These are phyloP conservation scores for Leccinum huronense DNA, from an alignment of 1,284 basidiomycete genomes.

Conservation along the genomic window DNA sequence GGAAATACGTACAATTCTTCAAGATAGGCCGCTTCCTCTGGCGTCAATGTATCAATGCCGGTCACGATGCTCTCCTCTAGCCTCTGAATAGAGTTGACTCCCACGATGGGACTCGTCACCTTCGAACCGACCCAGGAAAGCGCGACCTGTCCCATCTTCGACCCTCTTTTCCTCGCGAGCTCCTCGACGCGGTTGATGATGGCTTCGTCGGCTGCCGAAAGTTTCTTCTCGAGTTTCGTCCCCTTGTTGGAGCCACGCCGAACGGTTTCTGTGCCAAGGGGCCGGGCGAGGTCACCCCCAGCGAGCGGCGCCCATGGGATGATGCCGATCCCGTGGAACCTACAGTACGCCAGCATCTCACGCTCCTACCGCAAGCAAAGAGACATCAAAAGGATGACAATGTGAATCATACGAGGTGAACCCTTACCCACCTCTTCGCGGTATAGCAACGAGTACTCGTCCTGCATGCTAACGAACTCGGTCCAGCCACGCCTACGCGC, in stretches of 20 bases:
- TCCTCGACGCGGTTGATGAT: constrained; percentile 44
- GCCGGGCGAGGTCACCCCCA: constrained; percentile 31
- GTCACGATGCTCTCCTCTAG: not conserved
- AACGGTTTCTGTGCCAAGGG: constrained; percentile 25
- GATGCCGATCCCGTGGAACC: not conserved
- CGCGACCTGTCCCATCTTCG: not conserved
- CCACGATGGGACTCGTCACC: constrained; percentile 42
- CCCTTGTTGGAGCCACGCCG: constrained; percentile 24
- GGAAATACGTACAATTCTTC: constrained; percentile 31
- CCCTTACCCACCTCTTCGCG: not conserved
- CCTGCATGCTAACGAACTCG: not conserved
- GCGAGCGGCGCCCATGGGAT: constrained; percentile 42
- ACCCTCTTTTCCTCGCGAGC: constrained; percentile 36
- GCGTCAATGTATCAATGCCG: not conserved
- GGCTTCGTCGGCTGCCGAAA: constrained; percentile 30
- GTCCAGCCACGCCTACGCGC: not conserved
- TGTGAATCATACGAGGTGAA: not conserved
- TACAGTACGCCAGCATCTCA: constrained; percentile 1
- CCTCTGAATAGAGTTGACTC: constrained; percentile 12
- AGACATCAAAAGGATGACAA: not conserved
- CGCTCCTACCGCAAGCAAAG: not conserved
- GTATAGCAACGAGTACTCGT: not conserved
- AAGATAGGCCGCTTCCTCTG: constrained; percentile 31
- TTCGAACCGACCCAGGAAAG: constrained; percentile 25
- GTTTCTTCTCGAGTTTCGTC: constrained; percentile 27